Evolutionary conservation across 2,329 filamentous ascomycete genomes (phyloP).

Genomic region (Arthrobotrys sphaeroides): DNA sequence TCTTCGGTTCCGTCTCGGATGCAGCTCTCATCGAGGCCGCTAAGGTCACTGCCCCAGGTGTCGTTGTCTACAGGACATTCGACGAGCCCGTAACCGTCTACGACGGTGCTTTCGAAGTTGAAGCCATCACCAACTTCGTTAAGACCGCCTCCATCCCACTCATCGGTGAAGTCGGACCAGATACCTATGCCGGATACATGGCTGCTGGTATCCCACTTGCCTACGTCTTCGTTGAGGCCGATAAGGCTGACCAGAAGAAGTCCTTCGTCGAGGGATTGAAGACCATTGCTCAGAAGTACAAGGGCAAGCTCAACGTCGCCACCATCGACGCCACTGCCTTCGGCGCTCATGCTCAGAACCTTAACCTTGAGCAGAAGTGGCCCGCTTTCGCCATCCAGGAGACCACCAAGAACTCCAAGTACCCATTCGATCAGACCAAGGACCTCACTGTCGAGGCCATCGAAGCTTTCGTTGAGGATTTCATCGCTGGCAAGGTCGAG

Average conservation of each 20-base stretch:
- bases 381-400: constrained; percentile 98
- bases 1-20: constrained; percentile 89
- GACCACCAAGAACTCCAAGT: constrained; percentile 94
- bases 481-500: constrained; percentile 84
- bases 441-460: constrained; percentile 79
- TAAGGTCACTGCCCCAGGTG: constrained; percentile 83
- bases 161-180: constrained; percentile 93
- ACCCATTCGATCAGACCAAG: constrained; percentile 86
- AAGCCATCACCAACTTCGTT: constrained; percentile 82
- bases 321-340: constrained; percentile 95
- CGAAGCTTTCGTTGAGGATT: constrained; percentile 84
- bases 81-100: constrained; percentile 94
- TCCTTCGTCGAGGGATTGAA: constrained; percentile 81
- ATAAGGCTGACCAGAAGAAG: constrained; percentile 87
- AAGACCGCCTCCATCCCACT: constrained; percentile 86
- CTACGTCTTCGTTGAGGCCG: constrained; percentile 95
- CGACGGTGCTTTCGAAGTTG: constrained; percentile 80
- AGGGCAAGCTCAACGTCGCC: constrained; percentile 95
- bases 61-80: constrained; percentile 97
- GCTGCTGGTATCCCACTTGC: constrained; percentile 87
- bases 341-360: constrained; percentile 92
- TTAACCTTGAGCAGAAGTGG: constrained; percentile 98
- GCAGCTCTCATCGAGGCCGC: constrained; percentile 85
- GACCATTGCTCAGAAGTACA: constrained; percentile 87
- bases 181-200: constrained; percentile 97